Evolutionary conservation across 225 moss, liverwort and hornwort species (phyloP), one percentile per base, ranked within the genome.

Genomic region (Rhytidiadelphus loreus): DNA sequence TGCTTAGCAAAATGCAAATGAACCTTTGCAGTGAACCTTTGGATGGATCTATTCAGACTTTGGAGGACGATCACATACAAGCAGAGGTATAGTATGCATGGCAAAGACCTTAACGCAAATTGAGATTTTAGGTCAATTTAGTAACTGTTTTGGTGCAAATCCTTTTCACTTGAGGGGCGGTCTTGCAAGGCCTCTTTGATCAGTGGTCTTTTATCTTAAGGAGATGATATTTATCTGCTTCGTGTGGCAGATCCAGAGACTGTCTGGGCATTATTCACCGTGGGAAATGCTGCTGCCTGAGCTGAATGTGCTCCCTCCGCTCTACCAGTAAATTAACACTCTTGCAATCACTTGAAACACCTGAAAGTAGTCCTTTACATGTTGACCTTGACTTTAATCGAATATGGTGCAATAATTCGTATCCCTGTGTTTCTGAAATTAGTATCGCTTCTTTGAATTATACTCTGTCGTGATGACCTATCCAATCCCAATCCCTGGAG

Each of bases 271-370:
- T 66, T 88, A 91, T 86, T 87, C 87, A 48, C 83, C 90, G 24
- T 97, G 93, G 97, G 93, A 91, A 59, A 95, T 97, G 92, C 89
- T 94, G 71, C 90, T 95, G 72, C 97, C 98, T 68, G 94, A 95
- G 41, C 80, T 97, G 83, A 90, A 80, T 87, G 83, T 92, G 64
- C 95, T 97, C 75, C 97, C 97, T 56, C 79, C 88, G 10, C 86
- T 76, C 29, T 98, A 95, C 83, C 92, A 90, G 98, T 98, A 89
- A 85, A 41, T 72, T 12, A 41, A 69, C 44, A 63, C 72, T 60
- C 59, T 78, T 50, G 21, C 77, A 63, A 82, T 76, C 55, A 57
- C 82, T 58, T 59, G 39, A 53, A 80, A 41, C 23, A 56, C 37
- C 61, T 77, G 58, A 41, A 70, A 57, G 48, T 41, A 37, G 43